Conservation (phyloP, 2,329 filamentous ascomycete species). For the Mollisiaceae sp. region DNA sequence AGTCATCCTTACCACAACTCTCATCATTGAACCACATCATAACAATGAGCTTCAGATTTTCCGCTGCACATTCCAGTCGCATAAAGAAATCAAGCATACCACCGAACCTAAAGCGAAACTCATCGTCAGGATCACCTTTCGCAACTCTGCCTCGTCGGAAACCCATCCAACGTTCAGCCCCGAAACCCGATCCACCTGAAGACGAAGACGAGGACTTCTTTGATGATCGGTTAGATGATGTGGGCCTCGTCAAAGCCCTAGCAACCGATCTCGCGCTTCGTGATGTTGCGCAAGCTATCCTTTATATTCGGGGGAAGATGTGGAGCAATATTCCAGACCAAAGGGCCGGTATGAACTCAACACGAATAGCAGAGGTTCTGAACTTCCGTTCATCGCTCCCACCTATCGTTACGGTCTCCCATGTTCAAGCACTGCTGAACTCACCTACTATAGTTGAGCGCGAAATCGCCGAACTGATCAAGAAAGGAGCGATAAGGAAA, state of each 20-base stretch:
- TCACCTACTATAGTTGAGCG: constrained; percentile 70
- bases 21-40: not conserved
- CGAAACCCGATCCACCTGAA: constrained; percentile 24
- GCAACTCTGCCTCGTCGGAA: constrained; percentile 40
- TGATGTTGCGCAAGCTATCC: constrained; percentile 68
- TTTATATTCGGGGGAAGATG: constrained; percentile 64
- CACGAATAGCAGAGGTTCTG: constrained; percentile 66
- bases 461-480: constrained; percentile 66
- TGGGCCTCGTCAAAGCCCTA: constrained; percentile 60
- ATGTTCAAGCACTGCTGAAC: constrained; percentile 66
- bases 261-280: constrained; percentile 60
- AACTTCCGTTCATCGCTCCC: constrained; percentile 65
- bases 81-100: constrained; percentile 40
- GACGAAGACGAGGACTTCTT: constrained; percentile 46
- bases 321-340: constrained; percentile 66
- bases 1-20: not conserved
- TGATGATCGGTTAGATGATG: constrained; percentile 61
- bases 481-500: constrained; percentile 62
- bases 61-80: constrained; percentile 40
- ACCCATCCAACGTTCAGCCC: constrained; percentile 29
- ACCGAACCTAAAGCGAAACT: constrained; percentile 37
- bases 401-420: constrained; percentile 67
- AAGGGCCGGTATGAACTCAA: constrained; percentile 65
- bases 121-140: constrained; percentile 35
- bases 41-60: constrained; percentile 40